A percentile compares a stretch with the other conserved stretches of the same genome.
phyloP scores from a whole-genome alignment of 768 basidiomycete species.

The Austroboletus eburneus region DNA sequence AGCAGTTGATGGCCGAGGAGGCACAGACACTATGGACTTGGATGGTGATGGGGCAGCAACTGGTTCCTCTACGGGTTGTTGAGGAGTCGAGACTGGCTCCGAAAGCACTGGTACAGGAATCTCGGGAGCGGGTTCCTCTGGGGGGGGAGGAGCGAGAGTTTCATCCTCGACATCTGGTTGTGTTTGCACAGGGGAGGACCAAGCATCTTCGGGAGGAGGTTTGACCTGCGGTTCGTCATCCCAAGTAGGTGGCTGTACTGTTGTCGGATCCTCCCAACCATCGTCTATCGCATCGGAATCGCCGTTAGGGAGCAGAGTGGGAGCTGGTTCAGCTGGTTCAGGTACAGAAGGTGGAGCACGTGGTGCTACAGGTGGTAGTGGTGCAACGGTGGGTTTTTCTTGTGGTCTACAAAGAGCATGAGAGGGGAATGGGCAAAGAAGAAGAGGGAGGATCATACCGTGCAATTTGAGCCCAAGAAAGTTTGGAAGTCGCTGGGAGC shows the following conservation, averaged over 20 bases:
- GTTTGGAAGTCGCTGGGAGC: conserved; percentile 67
- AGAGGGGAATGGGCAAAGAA: conserved; percentile 1
- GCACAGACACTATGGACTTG: conserved; percentile 42
- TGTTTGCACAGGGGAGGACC: conserved; percentile 31
- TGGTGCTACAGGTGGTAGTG: conserved; percentile 31
- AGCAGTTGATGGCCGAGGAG: conserved; percentile 48
- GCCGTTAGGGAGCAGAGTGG: conserved; percentile 27
- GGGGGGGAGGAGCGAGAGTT: conserved; percentile 16
- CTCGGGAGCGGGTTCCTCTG: conserved; percentile 32
- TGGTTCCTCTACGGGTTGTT: conserved; percentile 21
- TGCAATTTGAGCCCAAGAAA: conserved; percentile 86
- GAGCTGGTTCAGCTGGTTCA: conserved; percentile 22
- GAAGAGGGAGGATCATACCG: conserved; percentile 33
- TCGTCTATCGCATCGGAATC: conserved; percentile 35
- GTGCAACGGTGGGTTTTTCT: conserved; percentile 53
- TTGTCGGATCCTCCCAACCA: conserved; percentile 73
- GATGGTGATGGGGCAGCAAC: conserved; percentile 34
- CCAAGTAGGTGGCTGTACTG: conserved; percentile 63
- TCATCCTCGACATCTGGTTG: conserved; percentile 21
- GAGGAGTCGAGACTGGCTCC: conserved; percentile 14
- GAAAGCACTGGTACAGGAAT: conserved; percentile 15
- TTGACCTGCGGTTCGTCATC: conserved; percentile 59
- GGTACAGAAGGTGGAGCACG: conserved; percentile 14
- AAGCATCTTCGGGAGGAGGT: conserved; percentile 28
- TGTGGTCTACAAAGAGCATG: conserved; percentile 44